Percentiles rank a stretch among this genome's conserved stretches.
Evolutionary conservation across 176 grass and related monocot species (phyloP).

Genomic region (Alloteropsis semialata): DNA sequence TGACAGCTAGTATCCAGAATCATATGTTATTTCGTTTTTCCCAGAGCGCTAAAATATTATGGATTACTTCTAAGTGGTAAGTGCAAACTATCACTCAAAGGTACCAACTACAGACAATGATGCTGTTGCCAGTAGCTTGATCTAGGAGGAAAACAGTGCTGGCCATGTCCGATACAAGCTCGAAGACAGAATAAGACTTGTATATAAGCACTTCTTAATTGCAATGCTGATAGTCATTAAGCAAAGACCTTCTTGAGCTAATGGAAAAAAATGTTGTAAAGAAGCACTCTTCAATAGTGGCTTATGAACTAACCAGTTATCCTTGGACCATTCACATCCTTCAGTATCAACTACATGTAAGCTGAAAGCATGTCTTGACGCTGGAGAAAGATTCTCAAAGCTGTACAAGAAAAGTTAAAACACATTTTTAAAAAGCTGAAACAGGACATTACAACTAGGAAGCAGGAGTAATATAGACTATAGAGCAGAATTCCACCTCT

Average conservation of each 20-base stretch:
- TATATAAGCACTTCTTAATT: background rate
- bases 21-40: background rate
- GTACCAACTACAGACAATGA: background rate
- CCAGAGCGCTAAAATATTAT: background rate
- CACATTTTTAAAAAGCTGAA: slow-evolving; percentile 17
- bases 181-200: background rate
- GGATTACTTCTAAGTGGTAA: background rate
- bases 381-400: slow-evolving; percentile 74
- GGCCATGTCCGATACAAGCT: background rate
- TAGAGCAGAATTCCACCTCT: slow-evolving; percentile 54
- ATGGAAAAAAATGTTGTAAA: background rate
- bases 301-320: slow-evolving; percentile 77
- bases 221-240: background rate
- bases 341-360: slow-evolving; percentile 87
- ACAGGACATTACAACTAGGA: background rate
- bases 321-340: slow-evolving; percentile 77
- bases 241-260: background rate
- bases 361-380: slow-evolving; percentile 87
- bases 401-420: slow-evolving; percentile 43
- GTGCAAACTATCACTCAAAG: background rate
- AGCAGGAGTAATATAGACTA: background rate
- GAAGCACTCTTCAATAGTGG: background rate
- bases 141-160: background rate
- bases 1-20: background rate
- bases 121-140: background rate